Base-by-base conservation (phyloP, 2,329 filamentous ascomycete genomes). In the Aspergillus fumigatus region DNA sequence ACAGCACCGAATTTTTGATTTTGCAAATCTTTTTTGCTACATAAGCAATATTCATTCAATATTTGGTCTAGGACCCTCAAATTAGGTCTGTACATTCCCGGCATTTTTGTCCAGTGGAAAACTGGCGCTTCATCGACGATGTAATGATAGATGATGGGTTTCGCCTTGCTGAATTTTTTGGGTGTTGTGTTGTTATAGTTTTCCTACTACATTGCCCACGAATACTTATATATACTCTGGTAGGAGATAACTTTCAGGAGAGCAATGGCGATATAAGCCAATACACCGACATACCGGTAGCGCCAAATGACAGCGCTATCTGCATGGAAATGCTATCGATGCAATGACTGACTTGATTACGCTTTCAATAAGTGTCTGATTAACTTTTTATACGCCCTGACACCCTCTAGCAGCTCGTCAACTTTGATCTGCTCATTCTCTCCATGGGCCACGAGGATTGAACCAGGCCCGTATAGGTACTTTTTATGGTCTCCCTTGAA, bases 381-480 rank as follows among this genome's bases (percentile, higher is more conserved):
- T 21, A 60, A 17, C 14, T 57, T 71, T 62, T 77, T 76, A 52
- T 77, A 74, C 8, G 65, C 69, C 2, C 59, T 54, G n/a, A 77
- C 69, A 27, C 73, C 71, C n/a, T 75, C 68, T 54, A 75, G 64
- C 17, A 77, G 59, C 54, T 77, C 73, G 23, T 60, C 60, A 0
- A 75, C 61, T 4, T 61, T 57, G 17, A 77, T 70, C 35, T 68
- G 67, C 62, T 77, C 74, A 55, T 73, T 68, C 7, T 69, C 68
- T 3, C 73, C 70, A 54, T 77, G 75, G 0, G 75, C 75, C 0
- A 73, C 69, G 4, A 70, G 54, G 47, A 77, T 77, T 5, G 72
- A 72, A 0, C 74, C 75, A 2, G 74, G 75, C 0, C 74, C 74
- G 54, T 76, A 77, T 21, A 77, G 62, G 17, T 74, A 70, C 50